These are phyloP conservation scores for Boletus vinaceobasis DNA, from an alignment of 768 basidiomycete genomes.

Conservation along the genomic window DNA sequence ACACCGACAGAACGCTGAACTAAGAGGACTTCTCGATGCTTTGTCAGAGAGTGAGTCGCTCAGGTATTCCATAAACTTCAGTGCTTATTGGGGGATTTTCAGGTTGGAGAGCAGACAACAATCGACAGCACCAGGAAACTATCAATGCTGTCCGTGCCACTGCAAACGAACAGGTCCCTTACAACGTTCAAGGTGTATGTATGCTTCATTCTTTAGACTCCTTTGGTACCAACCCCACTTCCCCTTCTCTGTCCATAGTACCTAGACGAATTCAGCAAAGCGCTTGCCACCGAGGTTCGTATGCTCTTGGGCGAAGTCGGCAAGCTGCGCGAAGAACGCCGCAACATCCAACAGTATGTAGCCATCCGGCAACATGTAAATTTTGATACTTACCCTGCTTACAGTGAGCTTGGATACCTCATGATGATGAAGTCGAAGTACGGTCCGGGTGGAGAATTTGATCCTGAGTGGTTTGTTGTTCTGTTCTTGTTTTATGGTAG, in stretches of 20 bases:
- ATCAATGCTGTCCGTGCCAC: conserved; percentile 66
- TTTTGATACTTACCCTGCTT: conserved; percentile 5
- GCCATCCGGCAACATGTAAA: neutral
- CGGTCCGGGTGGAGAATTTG: conserved; percentile 82
- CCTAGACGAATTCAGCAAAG: conserved; percentile 84
- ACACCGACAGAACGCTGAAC: conserved; percentile 54
- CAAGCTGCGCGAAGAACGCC: conserved; percentile 74
- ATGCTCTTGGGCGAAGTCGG: conserved; percentile 83
- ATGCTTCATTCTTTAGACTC: neutral
- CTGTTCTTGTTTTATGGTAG: neutral
- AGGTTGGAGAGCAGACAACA: conserved; percentile 70
- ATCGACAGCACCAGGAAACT: conserved; percentile 62
- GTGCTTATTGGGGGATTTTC: conserved; percentile 12
- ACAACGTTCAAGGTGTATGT: conserved; percentile 79
- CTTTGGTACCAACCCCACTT: neutral
- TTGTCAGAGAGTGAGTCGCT: conserved; percentile 55
- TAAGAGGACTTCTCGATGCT: conserved; percentile 50
- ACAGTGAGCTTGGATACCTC: conserved; percentile 72
- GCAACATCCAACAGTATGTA: conserved; percentile 74
- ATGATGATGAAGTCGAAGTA: conserved; percentile 71
- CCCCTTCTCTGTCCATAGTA: conserved; percentile 44
- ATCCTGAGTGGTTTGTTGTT: conserved; percentile 66
- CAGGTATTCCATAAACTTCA: neutral
- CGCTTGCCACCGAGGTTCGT: conserved; percentile 77
- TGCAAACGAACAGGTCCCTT: conserved; percentile 73